Conservation (phyloP, 164 flowering plant genomes). For the Cinnamomum micranthum region DNA sequence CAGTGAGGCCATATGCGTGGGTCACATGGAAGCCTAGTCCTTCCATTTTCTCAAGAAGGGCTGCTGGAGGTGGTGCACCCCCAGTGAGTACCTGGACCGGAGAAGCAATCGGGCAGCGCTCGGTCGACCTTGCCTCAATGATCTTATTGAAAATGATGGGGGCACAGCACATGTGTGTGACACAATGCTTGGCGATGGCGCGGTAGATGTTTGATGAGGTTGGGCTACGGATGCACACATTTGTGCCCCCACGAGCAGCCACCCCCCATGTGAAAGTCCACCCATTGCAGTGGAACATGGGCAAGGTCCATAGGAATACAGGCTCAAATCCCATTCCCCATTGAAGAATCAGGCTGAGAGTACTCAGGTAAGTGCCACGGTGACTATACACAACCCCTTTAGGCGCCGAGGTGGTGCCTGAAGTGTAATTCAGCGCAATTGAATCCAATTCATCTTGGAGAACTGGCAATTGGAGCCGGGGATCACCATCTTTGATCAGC, state of each 20-base stretch:
- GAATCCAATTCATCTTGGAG: conserved; percentile 74
- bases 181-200: conserved; percentile 50
- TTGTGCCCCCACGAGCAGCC: conserved; percentile 93
- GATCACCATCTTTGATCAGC: conserved; percentile 42
- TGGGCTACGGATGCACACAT: conserved; percentile 72
- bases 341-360: conserved; percentile 60
- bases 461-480: conserved; percentile 14
- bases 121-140: conserved; percentile 40
- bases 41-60: conserved; percentile 59
- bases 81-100: conserved; percentile 65
- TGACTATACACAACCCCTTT: conserved; percentile 94
- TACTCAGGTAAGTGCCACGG: conserved; percentile 74
- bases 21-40: conserved; percentile 66
- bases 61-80: conserved; percentile 84
- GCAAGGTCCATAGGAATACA: conserved; percentile 87
- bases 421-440: conserved; percentile 77
- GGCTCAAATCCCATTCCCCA: conserved; percentile 75
- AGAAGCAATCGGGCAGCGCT: conserved; percentile 19
- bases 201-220: conserved; percentile 55
- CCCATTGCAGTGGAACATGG: conserved; percentile 98
- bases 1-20: conserved; percentile 86
- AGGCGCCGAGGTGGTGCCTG: conserved; percentile 86
- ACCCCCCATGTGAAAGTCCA: conserved; percentile 97
- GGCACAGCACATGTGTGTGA: conserved; percentile 90
- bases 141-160: conserved; percentile 73